Percentiles rank a stretch among this genome's conserved stretches.
phyloP scores from a whole-genome alignment of 2,329 filamentous ascomycete species.

The Ceratocystis alfenasii region DNA sequence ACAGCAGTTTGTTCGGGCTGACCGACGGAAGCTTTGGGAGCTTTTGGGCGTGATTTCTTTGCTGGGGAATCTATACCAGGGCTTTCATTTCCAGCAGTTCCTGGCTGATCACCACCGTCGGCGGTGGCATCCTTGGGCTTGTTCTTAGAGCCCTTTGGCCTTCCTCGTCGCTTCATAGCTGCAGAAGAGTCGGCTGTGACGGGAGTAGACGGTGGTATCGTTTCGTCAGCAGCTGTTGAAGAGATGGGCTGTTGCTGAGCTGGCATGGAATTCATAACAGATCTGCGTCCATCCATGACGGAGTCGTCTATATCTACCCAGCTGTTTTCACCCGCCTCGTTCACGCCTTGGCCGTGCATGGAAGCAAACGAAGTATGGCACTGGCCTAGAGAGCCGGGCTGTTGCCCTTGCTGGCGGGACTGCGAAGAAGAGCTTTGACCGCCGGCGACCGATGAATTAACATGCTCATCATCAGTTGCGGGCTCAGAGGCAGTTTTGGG shows the following conservation, averaged over 20 bases:
- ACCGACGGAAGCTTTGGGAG: slow-evolving; percentile 12
- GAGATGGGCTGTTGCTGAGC: slow-evolving; percentile 3
- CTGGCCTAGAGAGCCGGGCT: neutral
- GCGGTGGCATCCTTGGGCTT: slow-evolving; percentile 29
- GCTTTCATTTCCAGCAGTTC: slow-evolving; percentile 3
- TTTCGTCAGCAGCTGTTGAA: slow-evolving; percentile 12
- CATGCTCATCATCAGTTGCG: neutral
- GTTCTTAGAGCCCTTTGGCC: slow-evolving; percentile 43
- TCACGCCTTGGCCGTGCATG: slow-evolving; percentile 2
- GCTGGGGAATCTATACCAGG: slow-evolving; percentile 10
- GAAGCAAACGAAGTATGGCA: neutral
- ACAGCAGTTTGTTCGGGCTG: slow-evolving; percentile 21
- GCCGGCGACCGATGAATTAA: neutral
- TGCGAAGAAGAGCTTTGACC: slow-evolving; percentile 1
- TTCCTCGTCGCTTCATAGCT: slow-evolving; percentile 37
- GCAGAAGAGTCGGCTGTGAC: slow-evolving; percentile 14
- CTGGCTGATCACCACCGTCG: slow-evolving; percentile 17
- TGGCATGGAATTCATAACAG: slow-evolving; percentile 31
- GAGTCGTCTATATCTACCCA: slow-evolving; percentile 20
- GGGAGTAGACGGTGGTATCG: slow-evolving; percentile 11
- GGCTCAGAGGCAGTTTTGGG: neutral
- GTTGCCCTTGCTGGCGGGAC: neutral
- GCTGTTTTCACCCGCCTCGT: slow-evolving; percentile 9
- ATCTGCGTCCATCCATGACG: slow-evolving; percentile 18
- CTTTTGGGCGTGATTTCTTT: slow-evolving; percentile 9